These are phyloP conservation scores for Pleomassaria siparia DNA, from an alignment of 2,329 filamentous ascomycete species.

Conservation along the genomic window DNA sequence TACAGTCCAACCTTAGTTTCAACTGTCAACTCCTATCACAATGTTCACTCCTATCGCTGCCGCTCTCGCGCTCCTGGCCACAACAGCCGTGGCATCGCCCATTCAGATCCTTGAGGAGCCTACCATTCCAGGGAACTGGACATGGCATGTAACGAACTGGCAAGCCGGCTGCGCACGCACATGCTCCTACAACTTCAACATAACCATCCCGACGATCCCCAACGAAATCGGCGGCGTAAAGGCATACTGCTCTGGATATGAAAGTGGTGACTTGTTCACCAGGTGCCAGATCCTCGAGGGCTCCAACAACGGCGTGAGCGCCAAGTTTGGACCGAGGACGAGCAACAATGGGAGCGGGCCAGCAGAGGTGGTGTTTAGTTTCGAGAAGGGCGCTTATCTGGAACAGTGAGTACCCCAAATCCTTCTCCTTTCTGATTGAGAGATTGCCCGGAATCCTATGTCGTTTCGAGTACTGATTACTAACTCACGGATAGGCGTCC, in stretches of 20 bases:
- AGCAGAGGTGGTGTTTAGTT: conserved; percentile 15
- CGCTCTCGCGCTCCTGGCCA: background rate
- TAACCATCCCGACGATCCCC: conserved; percentile 16
- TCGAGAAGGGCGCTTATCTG: conserved; percentile 9
- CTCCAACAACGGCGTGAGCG: conserved; percentile 18
- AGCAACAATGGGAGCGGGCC: conserved; percentile 8
- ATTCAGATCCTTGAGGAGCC: background rate
- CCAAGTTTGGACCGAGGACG: conserved; percentile 11
- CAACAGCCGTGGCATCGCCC: background rate
- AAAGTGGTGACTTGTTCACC: conserved; percentile 8
- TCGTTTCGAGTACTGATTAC: too few species aligned
- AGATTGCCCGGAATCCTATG: background rate
- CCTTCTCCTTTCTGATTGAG: too few species aligned
- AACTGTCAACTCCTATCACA: background rate
- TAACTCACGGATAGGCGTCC: conserved; percentile 8
- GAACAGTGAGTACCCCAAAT: conserved; percentile 14
- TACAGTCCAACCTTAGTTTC: background rate
- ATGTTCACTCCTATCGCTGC: background rate
- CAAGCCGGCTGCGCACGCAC: conserved; percentile 17
- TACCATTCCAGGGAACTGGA: conserved; percentile 18
- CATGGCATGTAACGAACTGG: conserved; percentile 21
- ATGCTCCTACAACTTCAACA: conserved; percentile 28
- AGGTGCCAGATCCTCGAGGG: conserved; percentile 18
- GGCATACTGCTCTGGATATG: conserved; percentile 19
- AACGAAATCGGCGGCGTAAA: conserved; percentile 13